Percentiles rank a stretch among this genome's conserved stretches.
These are phyloP conservation scores for Podila horticola DNA, from an alignment of 192 early-diverging fungal species.

Conservation along the genomic window DNA sequence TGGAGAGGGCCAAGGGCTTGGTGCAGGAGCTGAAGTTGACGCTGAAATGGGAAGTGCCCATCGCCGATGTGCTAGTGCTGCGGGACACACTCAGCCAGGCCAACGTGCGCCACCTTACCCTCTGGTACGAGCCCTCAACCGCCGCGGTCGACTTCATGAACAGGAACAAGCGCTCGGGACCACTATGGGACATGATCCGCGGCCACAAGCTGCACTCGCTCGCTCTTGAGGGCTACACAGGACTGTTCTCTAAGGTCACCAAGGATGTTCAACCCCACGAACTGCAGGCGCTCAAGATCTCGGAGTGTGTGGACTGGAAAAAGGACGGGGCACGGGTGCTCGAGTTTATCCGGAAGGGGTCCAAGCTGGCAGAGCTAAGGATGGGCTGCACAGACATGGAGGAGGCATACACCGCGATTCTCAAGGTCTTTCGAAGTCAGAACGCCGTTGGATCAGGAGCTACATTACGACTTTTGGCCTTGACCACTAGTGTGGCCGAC, in stretches of 20 bases:
- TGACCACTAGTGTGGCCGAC: not conserved
- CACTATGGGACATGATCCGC: constrained; percentile 20
- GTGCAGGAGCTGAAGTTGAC: not conserved
- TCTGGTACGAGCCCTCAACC: not conserved
- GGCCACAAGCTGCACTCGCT: constrained; percentile 15
- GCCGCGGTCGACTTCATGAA: constrained; percentile 3
- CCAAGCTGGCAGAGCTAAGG: constrained; percentile 8
- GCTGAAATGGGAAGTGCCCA: not conserved
- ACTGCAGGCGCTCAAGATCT: constrained; percentile 3
- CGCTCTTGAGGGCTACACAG: constrained; percentile 7
- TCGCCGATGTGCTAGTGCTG: not conserved
- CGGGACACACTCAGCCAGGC: not conserved
- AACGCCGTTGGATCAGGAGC: not conserved
- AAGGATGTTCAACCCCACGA: not conserved
- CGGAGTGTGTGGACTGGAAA: constrained; percentile 19
- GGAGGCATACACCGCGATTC: constrained; percentile 6
- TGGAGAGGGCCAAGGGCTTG: not conserved
- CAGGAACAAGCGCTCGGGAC: constrained; percentile 17
- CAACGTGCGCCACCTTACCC: not conserved
- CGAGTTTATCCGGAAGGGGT: constrained; percentile 12
- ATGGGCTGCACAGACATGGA: constrained; percentile 1
- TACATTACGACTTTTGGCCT: not conserved
- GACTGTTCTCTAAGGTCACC: constrained; percentile 11
- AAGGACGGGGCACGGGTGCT: constrained; percentile 15
- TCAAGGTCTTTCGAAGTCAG: not conserved